These are phyloP conservation scores for Neonectria punicea DNA, from an alignment of 2,329 filamentous ascomycete genomes.

Conservation along the genomic window DNA sequence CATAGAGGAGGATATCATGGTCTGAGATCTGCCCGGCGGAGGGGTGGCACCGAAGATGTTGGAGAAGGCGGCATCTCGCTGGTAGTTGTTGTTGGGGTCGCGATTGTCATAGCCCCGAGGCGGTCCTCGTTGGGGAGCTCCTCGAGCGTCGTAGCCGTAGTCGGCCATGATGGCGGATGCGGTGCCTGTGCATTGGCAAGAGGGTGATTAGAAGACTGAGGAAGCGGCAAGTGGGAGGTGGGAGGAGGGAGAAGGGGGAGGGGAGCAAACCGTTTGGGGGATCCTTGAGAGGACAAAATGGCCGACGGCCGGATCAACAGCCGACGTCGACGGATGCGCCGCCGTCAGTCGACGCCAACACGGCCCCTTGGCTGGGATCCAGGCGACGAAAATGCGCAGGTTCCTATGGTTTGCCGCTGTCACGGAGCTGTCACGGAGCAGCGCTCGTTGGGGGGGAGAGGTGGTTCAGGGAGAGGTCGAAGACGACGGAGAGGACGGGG, in stretches of 20 bases:
- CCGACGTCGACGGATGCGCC: slow-evolving; percentile 48
- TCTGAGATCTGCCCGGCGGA: slow-evolving; percentile 89
- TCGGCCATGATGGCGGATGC: slow-evolving; percentile 62
- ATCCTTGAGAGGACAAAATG: slow-evolving; percentile 39
- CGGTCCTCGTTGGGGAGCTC: slow-evolving; percentile 52
- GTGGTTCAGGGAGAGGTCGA: slow-evolving; percentile 26
- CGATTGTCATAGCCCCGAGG: slow-evolving; percentile 58
- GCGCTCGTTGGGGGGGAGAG: slow-evolving; percentile 25
- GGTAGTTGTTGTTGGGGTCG: slow-evolving; percentile 64
- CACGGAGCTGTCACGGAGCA: slow-evolving; percentile 30
- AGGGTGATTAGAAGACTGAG: slow-evolving; percentile 25
- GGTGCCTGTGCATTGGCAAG: slow-evolving; percentile 29
- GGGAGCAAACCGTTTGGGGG: slow-evolving; percentile 35
- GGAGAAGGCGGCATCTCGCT: slow-evolving; percentile 94
- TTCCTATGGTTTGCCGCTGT: slow-evolving; percentile 25
- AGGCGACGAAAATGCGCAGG: slow-evolving; percentile 28
- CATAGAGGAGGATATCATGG: slow-evolving; percentile 84
- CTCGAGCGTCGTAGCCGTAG: slow-evolving; percentile 65
- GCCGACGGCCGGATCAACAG: slow-evolving; percentile 40
- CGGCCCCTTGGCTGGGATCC: slow-evolving; percentile 36
- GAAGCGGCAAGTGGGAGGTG: neutral
- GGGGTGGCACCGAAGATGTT: slow-evolving; percentile 94
- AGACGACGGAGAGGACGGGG: slow-evolving; percentile 17
- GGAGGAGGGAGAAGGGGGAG: slow-evolving; percentile 15
- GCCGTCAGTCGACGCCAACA: slow-evolving; percentile 46